Evolutionary conservation across 1,284 basidiomycete species (phyloP).

Genomic region (Cutaneotrichosporon dermatis): DNA sequence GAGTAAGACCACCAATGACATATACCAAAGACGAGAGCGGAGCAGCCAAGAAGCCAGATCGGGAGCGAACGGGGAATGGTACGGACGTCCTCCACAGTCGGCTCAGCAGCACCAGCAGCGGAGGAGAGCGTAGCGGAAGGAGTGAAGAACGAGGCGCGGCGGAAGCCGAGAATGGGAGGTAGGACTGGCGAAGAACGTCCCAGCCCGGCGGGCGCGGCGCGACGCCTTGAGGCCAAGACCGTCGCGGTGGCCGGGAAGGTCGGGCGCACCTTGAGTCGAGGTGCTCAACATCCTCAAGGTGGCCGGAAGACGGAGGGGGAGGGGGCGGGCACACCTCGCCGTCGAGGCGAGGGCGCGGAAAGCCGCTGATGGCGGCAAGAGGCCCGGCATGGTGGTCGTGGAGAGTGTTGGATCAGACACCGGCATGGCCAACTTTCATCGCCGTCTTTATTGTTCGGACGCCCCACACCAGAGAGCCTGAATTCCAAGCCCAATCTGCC

Average conservation of each 20-base stretch:
- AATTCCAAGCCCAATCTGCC: too few species aligned
- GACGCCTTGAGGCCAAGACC: background rate
- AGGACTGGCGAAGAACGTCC: slow-evolving; percentile 19
- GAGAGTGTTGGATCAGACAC: background rate
- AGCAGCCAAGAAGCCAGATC: slow-evolving; percentile 75
- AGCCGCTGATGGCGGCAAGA: slow-evolving; percentile 12
- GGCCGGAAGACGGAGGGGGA: background rate
- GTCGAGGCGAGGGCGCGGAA: slow-evolving; percentile 8
- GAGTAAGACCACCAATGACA: slow-evolving; percentile 95
- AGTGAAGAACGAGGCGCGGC: slow-evolving; percentile 17
- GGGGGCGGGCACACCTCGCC: slow-evolving; percentile 2
- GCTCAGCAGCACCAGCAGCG: slow-evolving; percentile 6
- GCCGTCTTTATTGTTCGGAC: background rate
- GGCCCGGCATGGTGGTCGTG: slow-evolving; percentile 3
- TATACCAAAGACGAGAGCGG: slow-evolving; percentile 78
- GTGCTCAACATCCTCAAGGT: background rate
- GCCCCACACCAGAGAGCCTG: too few species aligned
- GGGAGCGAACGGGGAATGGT: slow-evolving; percentile 68
- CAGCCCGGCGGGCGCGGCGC: background rate
- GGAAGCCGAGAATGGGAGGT: slow-evolving; percentile 10
- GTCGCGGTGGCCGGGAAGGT: background rate
- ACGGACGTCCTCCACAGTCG: slow-evolving; percentile 51
- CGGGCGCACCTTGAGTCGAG: slow-evolving; percentile 1
- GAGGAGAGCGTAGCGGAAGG: slow-evolving; percentile 13
- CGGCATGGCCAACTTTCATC: too few species aligned